These are phyloP conservation scores for Cucurbita maxima DNA, from an alignment of 306 rosid species.

Conservation along the genomic window DNA sequence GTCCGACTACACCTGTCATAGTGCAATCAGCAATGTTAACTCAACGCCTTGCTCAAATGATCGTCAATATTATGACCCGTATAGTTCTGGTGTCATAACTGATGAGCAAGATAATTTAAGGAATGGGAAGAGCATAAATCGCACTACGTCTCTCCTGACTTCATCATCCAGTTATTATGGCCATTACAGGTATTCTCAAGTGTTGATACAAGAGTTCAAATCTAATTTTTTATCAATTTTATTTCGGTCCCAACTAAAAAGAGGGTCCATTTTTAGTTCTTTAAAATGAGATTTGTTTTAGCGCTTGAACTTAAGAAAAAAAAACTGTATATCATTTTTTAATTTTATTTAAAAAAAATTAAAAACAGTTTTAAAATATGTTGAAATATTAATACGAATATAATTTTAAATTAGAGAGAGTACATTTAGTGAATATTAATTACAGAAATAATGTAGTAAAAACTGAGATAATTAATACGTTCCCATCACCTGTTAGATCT, in stretches of 20 bases:
- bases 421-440: background rate
- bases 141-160: background rate
- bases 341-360: too few relatives aligned
- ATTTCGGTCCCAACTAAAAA: background rate
- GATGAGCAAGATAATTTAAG: conserved; percentile 26
- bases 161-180: background rate
- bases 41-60: conserved; percentile 45
- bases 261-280: too few relatives aligned
- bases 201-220: background rate
- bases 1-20: conserved; percentile 47
- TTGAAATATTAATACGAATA: too few relatives aligned
- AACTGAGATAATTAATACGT: background rate
- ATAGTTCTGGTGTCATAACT: conserved; percentile 23
- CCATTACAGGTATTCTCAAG: conserved; percentile 2
- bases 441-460: background rate
- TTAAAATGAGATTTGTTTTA: too few relatives aligned
- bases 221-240: background rate
- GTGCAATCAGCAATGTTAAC: conserved; percentile 39
- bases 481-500: background rate
- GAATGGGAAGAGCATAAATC: conserved; percentile 17
- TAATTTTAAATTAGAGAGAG: background rate
- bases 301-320: too few relatives aligned
- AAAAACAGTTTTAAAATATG: too few relatives aligned
- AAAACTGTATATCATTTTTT: too few relatives aligned
- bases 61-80: conserved; percentile 34